These are phyloP conservation scores for Peronospora farinosa DNA, from an alignment of 352 stramenopile species.

Conservation along the genomic window DNA sequence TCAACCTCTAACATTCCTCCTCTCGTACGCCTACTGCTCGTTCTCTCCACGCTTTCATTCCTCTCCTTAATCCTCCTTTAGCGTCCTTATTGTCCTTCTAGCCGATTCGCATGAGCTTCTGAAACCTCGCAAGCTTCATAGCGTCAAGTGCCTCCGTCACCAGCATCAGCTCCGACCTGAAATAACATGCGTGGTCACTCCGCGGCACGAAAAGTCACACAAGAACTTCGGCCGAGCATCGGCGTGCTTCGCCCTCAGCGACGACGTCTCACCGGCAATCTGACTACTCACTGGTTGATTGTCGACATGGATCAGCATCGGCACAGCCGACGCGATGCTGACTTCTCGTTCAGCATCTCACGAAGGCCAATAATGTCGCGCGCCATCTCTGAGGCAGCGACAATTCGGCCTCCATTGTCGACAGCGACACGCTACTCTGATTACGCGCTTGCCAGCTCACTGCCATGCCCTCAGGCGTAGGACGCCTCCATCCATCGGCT, in stretches of 20 bases:
- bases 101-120: background rate
- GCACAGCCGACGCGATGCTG: background rate
- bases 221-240: background rate
- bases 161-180: background rate
- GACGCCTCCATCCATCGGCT: background rate
- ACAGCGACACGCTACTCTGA: background rate
- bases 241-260: background rate
- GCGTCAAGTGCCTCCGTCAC: background rate
- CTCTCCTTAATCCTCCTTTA: background rate
- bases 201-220: background rate
- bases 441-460: background rate
- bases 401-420: background rate
- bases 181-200: background rate
- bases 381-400: background rate
- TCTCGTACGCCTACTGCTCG: background rate
- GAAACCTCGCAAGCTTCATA: background rate
- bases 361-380: background rate
- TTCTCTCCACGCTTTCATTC: background rate
- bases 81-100: background rate
- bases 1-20: background rate
- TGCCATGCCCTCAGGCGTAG: background rate
- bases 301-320: background rate
- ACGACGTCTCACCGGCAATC: background rate
- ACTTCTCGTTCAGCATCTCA: background rate
- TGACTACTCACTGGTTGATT: background rate